These are phyloP conservation scores for Pythium brachiatum DNA, from an alignment of 352 stramenopile genomes.

Conservation along the genomic window DNA sequence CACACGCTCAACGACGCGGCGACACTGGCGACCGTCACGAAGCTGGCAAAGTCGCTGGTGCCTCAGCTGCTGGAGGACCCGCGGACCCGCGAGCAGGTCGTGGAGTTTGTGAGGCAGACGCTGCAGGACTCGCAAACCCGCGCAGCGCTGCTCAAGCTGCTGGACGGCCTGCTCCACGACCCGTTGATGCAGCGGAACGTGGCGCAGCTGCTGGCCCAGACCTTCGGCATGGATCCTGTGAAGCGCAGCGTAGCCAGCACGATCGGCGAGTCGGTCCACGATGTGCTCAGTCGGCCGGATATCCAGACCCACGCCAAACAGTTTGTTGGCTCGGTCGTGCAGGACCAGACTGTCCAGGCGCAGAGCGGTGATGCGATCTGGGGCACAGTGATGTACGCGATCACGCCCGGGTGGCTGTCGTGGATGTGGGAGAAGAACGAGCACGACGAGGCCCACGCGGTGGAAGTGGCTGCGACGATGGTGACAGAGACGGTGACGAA, in stretches of 20 bases:
- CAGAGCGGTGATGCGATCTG: slow-evolving; percentile 78
- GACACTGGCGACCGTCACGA: slow-evolving; percentile 49
- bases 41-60: slow-evolving; percentile 50
- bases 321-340: slow-evolving; percentile 78
- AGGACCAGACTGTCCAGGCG: slow-evolving; percentile 75
- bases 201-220: slow-evolving; percentile 58
- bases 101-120: slow-evolving; percentile 47
- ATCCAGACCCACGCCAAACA: slow-evolving; percentile 82
- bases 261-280: slow-evolving; percentile 65
- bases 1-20: slow-evolving; percentile 59
- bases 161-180: slow-evolving; percentile 67
- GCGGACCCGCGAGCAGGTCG: slow-evolving; percentile 49
- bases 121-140: slow-evolving; percentile 50
- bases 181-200: slow-evolving; percentile 49
- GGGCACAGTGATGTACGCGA: slow-evolving; percentile 76
- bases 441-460: slow-evolving; percentile 21
- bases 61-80: slow-evolving; percentile 50
- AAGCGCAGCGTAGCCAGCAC: slow-evolving; percentile 59
- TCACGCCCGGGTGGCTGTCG: slow-evolving; percentile 69
- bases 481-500: slow-evolving; percentile 28
- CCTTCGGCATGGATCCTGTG: slow-evolving; percentile 64
- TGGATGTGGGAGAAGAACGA: slow-evolving; percentile 64
- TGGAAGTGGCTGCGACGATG: slow-evolving; percentile 23
- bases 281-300: slow-evolving; percentile 70
- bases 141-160: slow-evolving; percentile 45